Evolutionary conservation across 1,284 basidiomycete species (phyloP).

Genomic region (Ganoderma lucidum): DNA sequence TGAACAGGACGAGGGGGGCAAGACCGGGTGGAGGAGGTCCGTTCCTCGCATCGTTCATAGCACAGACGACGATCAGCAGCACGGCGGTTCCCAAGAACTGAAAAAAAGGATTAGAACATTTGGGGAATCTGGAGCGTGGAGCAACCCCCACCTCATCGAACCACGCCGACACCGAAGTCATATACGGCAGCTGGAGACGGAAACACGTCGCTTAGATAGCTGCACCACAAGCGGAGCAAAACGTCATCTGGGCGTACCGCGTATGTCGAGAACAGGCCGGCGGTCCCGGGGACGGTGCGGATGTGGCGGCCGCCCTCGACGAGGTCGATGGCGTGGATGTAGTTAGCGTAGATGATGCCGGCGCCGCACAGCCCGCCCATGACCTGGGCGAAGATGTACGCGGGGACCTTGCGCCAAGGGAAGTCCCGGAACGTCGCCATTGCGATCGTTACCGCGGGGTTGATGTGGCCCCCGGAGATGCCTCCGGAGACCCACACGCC

Average conservation of each 20-base stretch:
- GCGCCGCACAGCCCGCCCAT: conserved; percentile 76
- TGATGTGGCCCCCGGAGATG: conserved; percentile 81
- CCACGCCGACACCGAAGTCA: conserved; percentile 65
- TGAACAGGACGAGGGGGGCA: conserved; percentile 62
- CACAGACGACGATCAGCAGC: conserved; percentile 56
- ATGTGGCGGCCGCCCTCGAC: conserved; percentile 68
- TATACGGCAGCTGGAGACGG: conserved; percentile 56
- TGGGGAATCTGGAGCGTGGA: neutral
- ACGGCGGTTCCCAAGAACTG: conserved; percentile 67
- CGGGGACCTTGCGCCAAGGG: conserved; percentile 81
- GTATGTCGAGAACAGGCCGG: conserved; percentile 75
- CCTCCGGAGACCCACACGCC: conserved; percentile 74
- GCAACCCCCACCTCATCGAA: conserved; percentile 58
- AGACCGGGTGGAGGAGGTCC: conserved; percentile 56
- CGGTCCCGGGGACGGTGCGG: conserved; percentile 73
- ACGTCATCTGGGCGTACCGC: conserved; percentile 53
- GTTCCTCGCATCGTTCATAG: conserved; percentile 56
- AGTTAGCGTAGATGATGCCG: conserved; percentile 77
- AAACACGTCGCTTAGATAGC: neutral
- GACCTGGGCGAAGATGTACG: conserved; percentile 75
- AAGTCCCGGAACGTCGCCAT: conserved; percentile 77
- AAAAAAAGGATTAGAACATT: conserved; percentile 11
- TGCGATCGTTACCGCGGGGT: conserved; percentile 80
- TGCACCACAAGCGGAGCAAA: neutral
- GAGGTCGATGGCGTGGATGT: conserved; percentile 77